These are phyloP conservation scores for Waltiozyma sp. DNA, from an alignment of 1,139 yeast genomes.

Conservation along the genomic window DNA sequence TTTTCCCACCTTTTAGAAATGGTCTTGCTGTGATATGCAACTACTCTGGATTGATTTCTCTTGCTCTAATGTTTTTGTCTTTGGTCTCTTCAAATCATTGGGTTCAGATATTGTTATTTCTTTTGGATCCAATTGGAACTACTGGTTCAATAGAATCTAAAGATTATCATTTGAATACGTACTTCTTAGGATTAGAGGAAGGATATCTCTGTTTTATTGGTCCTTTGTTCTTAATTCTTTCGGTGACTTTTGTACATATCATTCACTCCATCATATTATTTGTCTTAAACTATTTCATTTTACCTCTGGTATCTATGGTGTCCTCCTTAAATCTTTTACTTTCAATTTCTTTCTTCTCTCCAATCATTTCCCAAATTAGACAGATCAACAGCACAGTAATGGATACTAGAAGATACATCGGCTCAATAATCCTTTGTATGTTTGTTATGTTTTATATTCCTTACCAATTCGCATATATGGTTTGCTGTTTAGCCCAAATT, in stretches of 20 bases:
- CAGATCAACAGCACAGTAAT: constrained; percentile 1
- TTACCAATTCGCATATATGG: constrained; percentile 63
- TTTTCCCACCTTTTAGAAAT: constrained; percentile 40
- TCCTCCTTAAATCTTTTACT: background rate
- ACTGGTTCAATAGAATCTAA: constrained; percentile 22
- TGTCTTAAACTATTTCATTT: background rate
- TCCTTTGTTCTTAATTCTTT: constrained; percentile 40
- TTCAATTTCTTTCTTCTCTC: background rate
- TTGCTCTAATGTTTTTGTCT: constrained; percentile 24
- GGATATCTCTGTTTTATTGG: constrained; percentile 46
- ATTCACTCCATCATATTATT: constrained; percentile 20
- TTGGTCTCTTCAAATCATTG: constrained; percentile 24
- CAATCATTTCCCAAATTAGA: background rate
- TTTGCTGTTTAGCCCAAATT: constrained; percentile 44
- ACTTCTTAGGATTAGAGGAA: constrained; percentile 61
- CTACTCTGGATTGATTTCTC: constrained; percentile 17
- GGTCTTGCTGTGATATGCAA: constrained; percentile 30
- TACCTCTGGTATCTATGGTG: background rate
- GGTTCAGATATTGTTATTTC: constrained; percentile 24
- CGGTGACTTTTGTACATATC: constrained; percentile 35
- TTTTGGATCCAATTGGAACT: constrained; percentile 49
- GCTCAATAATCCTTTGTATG: constrained; percentile 27
- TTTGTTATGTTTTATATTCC: constrained; percentile 57
- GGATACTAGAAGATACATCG: constrained; percentile 22
- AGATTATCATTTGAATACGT: constrained; percentile 27